Evolutionary conservation across 768 basidiomycete genomes (phyloP).

Genomic region (Panellus pusillus): DNA sequence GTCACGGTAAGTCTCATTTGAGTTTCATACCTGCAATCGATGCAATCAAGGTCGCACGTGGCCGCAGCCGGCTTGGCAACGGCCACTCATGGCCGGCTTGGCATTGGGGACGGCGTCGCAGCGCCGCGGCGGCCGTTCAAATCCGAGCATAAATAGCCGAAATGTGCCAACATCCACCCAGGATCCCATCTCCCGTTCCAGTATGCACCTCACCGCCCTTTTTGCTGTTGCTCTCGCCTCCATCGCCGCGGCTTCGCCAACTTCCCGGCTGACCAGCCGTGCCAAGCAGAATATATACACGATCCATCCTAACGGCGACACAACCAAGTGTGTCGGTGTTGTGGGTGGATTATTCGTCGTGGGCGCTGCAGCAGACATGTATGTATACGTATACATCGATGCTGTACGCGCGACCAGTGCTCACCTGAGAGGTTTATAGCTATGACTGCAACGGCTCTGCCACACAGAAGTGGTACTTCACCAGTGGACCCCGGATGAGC

Average conservation of each 20-base stretch:
- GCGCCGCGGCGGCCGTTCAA: no score
- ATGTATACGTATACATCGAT: neutral
- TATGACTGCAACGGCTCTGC: conserved; percentile 10
- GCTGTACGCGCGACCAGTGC: neutral
- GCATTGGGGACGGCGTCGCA: no score
- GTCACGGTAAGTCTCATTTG: no score
- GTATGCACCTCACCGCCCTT: neutral
- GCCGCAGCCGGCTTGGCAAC: no score
- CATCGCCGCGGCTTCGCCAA: conserved; percentile 1
- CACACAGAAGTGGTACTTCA: conserved; percentile 10
- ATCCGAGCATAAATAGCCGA: no score
- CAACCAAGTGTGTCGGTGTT: conserved; percentile 9
- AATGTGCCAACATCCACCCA: no score
- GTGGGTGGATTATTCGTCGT: conserved; percentile 1
- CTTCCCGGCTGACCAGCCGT: neutral
- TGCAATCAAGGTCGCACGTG: no score
- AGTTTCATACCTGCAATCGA: no score
- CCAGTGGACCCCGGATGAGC: conserved; percentile 6
- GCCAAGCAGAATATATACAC: conserved; percentile 6
- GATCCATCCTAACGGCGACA: conserved; percentile 13
- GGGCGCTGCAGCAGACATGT: conserved; percentile 9
- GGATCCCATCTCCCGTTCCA: no score
- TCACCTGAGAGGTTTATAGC: neutral
- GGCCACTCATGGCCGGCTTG: no score
- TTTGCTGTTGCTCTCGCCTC: conserved; percentile 6